These are phyloP conservation scores for Zymoseptoria brevis DNA, from an alignment of 2,329 filamentous ascomycete genomes.

Conservation along the genomic window DNA sequence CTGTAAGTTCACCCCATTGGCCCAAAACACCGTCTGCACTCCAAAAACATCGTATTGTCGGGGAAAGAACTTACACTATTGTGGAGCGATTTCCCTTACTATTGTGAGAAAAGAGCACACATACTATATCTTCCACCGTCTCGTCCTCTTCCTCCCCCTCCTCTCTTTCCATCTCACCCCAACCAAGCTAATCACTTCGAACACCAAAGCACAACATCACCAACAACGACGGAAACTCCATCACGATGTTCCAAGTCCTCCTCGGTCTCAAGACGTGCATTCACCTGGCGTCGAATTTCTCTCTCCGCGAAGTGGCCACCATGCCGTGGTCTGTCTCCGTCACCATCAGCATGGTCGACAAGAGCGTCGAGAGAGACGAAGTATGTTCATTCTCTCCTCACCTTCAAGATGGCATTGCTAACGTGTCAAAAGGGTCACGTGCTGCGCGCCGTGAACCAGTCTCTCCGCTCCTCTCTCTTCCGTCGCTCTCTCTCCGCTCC, in stretches of 20 bases:
- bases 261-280: background rate
- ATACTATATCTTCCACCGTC: background rate
- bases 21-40: background rate
- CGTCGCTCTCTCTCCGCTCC: background rate
- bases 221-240: background rate
- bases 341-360: background rate
- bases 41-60: background rate
- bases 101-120: background rate
- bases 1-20: conserved; percentile 5
- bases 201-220: background rate
- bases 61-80: background rate
- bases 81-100: background rate
- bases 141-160: background rate
- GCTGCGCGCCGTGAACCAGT: background rate
- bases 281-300: background rate
- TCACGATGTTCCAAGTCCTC: background rate
- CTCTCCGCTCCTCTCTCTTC: background rate
- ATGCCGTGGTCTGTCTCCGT: background rate
- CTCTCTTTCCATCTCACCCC: background rate
- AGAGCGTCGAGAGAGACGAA: background rate
- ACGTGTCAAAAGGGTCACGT: background rate
- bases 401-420: background rate
- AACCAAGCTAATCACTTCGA: background rate
- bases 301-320: background rate
- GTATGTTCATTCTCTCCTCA: background rate